phyloP scores from a whole-genome alignment of 768 basidiomycete species.

The Agaricus sinodeliciosus region DNA sequence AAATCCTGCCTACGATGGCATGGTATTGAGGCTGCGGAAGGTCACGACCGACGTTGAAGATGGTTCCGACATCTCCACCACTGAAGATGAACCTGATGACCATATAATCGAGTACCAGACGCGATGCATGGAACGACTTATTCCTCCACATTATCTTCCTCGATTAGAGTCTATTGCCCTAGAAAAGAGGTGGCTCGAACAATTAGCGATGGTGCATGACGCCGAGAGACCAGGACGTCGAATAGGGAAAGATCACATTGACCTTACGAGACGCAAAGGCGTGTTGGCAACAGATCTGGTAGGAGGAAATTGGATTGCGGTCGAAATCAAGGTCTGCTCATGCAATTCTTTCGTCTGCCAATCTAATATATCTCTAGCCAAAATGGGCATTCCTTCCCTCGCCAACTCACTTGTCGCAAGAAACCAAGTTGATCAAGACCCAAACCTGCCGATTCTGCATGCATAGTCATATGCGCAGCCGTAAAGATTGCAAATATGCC shows the following conservation, averaged over 20 bases:
- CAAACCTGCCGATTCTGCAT: slow-evolving; percentile 86
- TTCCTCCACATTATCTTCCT: slow-evolving; percentile 58
- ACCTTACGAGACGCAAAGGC: slow-evolving; percentile 45
- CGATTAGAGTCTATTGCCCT: slow-evolving; percentile 43
- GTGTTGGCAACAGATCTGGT: slow-evolving; percentile 80
- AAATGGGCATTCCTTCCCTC: slow-evolving; percentile 95
- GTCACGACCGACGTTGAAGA: slow-evolving; percentile 9
- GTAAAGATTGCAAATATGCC: slow-evolving; percentile 29
- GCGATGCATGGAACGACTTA: slow-evolving; percentile 54
- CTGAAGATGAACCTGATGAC: slow-evolving; percentile 28
- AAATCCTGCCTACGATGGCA: slow-evolving; percentile 48
- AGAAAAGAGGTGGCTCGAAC: slow-evolving; percentile 51
- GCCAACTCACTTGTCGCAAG: slow-evolving; percentile 48
- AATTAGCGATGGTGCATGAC: slow-evolving; percentile 41
- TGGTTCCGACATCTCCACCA: neutral
- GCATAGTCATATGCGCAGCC: slow-evolving; percentile 57
- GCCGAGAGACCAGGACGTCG: slow-evolving; percentile 50
- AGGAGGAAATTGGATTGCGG: slow-evolving; percentile 53
- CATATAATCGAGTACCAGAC: slow-evolving; percentile 50
- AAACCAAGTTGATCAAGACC: slow-evolving; percentile 54
- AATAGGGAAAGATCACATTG: slow-evolving; percentile 49
- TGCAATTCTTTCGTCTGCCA: neutral
- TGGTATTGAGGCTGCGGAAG: slow-evolving; percentile 77
- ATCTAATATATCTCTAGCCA: slow-evolving; percentile 46
- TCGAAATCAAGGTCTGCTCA: slow-evolving; percentile 82